Conservation (phyloP, 2,329 filamentous ascomycete genomes). For the Penicillium italicum region DNA sequence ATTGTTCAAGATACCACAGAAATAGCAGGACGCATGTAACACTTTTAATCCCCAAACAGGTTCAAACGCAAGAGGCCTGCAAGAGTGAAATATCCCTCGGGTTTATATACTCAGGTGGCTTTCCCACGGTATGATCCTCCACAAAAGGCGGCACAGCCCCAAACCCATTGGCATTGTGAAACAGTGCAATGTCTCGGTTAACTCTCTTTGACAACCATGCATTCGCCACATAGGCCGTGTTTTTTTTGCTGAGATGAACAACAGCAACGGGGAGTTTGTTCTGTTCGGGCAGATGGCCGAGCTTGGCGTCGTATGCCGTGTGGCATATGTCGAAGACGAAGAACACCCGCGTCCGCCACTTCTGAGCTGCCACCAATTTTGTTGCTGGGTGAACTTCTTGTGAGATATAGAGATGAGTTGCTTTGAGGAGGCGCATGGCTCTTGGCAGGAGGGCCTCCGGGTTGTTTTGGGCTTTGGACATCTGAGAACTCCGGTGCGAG, state of each 20-base stretch:
- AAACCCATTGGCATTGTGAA: constrained; percentile 26
- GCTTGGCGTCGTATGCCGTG: constrained; percentile 19
- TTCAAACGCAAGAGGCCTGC: constrained; percentile 12
- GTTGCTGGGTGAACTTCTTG: constrained; percentile 3
- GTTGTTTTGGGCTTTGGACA: constrained; percentile 14
- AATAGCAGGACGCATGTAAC: neutral
- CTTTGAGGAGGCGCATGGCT: constrained; percentile 19
- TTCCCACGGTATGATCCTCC: constrained; percentile 22
- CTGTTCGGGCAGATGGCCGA: constrained; percentile 26
- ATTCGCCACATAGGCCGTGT: constrained; percentile 22
- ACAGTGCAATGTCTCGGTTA: constrained; percentile 24
- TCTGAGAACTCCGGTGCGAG: constrained; percentile 21
- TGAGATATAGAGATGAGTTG: constrained; percentile 8
- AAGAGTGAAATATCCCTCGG: constrained; percentile 24
- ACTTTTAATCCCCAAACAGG: neutral
- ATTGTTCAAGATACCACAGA: constrained; percentile 26
- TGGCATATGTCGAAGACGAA: constrained; percentile 28
- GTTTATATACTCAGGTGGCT: constrained; percentile 19
- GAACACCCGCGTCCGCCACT: constrained; percentile 24
- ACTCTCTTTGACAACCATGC: constrained; percentile 21
- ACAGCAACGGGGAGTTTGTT: constrained; percentile 25
- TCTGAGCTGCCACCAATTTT: constrained; percentile 22
- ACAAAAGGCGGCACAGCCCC: constrained; percentile 22
- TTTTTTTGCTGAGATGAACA: constrained; percentile 24
- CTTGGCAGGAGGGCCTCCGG: constrained; percentile 20